Conservation (phyloP, 2,329 filamentous ascomycete genomes). For the Botrytis squamosa region DNA sequence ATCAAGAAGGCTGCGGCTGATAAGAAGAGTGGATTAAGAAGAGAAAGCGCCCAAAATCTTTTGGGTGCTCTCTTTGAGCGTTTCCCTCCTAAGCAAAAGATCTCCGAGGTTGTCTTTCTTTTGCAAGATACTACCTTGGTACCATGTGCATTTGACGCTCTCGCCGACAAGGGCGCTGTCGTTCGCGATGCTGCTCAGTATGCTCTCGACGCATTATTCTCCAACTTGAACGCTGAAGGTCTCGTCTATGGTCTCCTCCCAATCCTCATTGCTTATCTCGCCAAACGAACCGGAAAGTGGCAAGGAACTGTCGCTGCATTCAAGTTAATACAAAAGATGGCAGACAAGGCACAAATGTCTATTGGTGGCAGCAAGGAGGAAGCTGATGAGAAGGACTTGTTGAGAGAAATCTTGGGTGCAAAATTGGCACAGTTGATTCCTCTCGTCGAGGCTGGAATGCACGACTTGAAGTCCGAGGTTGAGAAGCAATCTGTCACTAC, state of each 20-base stretch:
- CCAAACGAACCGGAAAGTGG: constrained; percentile 90
- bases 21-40: constrained; percentile 84
- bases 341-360: constrained; percentile 86
- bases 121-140: constrained; percentile 77
- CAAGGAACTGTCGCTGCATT: constrained; percentile 89
- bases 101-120: constrained; percentile 79
- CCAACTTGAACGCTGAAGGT: constrained; percentile 74
- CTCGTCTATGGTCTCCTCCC: constrained; percentile 82
- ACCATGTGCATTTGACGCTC: constrained; percentile 71
- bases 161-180: constrained; percentile 85
- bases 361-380: constrained; percentile 77
- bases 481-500: constrained; percentile 87
- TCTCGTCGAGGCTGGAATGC: constrained; percentile 88
- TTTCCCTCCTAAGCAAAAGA: constrained; percentile 72
- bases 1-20: constrained; percentile 78
- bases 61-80: constrained; percentile 91
- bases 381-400: constrained; percentile 81
- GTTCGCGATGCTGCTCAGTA: constrained; percentile 93
- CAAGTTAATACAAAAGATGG: constrained; percentile 85
- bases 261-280: constrained; percentile 70
- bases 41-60: constrained; percentile 93
- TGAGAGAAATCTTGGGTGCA: constrained; percentile 87
- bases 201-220: constrained; percentile 85
- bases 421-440: constrained; percentile 86
- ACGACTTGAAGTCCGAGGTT: constrained; percentile 88